Percentiles rank a stretch among this genome's conserved stretches.
Conservation (phyloP, 129 eudicot species). For the Flaveria ramosissima region DNA sequence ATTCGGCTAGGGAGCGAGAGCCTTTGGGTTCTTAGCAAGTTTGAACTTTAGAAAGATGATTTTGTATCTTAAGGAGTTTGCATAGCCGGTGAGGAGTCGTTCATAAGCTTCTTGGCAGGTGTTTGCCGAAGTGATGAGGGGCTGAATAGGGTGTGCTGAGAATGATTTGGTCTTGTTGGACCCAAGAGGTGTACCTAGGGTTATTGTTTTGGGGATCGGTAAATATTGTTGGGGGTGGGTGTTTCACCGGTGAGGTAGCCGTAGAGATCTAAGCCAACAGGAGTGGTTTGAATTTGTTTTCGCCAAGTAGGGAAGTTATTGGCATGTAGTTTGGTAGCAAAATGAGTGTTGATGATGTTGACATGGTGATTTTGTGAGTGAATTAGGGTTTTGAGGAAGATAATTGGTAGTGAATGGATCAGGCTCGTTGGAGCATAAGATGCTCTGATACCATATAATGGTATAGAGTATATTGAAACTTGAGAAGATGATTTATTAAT, state of each 20-base stretch:
- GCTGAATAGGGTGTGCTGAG: not conserved
- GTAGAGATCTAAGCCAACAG: not conserved
- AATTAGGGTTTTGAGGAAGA: no score
- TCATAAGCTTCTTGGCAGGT: not conserved
- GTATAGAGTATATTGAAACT: no score
- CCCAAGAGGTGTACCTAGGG: not conserved
- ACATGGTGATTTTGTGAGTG: no score
- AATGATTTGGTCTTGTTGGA: not conserved
- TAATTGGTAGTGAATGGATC: no score
- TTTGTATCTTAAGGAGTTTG: not conserved
- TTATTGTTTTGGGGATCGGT: not conserved
- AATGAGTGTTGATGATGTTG: not conserved
- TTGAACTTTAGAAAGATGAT: not conserved
- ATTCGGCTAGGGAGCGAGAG: not conserved
- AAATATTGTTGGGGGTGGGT: not conserved
- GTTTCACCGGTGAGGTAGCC: not conserved
- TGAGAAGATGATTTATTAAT: no score
- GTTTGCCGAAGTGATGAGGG: not conserved
- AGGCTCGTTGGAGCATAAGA: no score
- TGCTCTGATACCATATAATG: no score
- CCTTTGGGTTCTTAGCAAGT: no score
- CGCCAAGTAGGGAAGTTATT: not conserved
- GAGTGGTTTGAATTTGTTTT: not conserved
- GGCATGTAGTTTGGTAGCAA: not conserved
- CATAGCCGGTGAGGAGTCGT: not conserved